Evolutionary conservation across 1,139 yeast species (phyloP).

Genomic region (Schizosaccharomyces versatilis): DNA sequence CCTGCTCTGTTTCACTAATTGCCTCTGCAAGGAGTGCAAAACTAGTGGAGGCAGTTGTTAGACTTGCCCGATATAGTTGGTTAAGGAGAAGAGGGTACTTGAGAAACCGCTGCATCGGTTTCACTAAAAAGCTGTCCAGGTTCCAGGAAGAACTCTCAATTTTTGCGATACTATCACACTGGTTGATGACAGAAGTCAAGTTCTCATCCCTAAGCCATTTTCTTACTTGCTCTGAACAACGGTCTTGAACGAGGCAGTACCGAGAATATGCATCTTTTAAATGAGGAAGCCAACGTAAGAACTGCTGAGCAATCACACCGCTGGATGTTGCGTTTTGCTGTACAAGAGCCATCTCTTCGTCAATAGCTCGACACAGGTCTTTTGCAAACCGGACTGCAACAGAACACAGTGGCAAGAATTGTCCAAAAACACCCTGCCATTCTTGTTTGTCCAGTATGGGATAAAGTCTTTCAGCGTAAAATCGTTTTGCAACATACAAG

Average conservation of each 20-base stretch:
- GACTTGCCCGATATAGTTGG: constrained; percentile 4
- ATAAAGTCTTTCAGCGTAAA: not conserved
- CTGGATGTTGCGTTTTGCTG: not conserved
- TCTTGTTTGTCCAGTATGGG: not conserved
- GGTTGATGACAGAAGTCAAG: constrained; percentile 18
- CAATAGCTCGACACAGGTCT: not conserved
- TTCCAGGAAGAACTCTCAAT: constrained; percentile 23
- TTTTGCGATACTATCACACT: constrained; percentile 16
- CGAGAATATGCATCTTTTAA: not conserved
- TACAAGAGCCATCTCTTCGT: not conserved
- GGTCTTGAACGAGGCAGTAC: not conserved
- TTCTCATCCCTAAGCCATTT: constrained; percentile 12
- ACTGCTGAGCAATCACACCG: not conserved
- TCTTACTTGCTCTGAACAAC: not conserved
- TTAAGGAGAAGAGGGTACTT: constrained; percentile 22
- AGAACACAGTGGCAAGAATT: not conserved
- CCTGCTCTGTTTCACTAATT: not conserved
- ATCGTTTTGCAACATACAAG: not conserved
- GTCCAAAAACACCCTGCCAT: not conserved
- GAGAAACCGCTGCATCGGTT: constrained; percentile 24
- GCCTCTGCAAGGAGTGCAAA: constrained; percentile 1
- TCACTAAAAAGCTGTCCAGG: constrained; percentile 23
- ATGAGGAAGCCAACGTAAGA: not conserved
- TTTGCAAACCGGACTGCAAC: not conserved
- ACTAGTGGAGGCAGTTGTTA: no score